Base-by-base conservation (phyloP, 768 basidiomycete genomes). In the Phaffia tasmanica region DNA sequence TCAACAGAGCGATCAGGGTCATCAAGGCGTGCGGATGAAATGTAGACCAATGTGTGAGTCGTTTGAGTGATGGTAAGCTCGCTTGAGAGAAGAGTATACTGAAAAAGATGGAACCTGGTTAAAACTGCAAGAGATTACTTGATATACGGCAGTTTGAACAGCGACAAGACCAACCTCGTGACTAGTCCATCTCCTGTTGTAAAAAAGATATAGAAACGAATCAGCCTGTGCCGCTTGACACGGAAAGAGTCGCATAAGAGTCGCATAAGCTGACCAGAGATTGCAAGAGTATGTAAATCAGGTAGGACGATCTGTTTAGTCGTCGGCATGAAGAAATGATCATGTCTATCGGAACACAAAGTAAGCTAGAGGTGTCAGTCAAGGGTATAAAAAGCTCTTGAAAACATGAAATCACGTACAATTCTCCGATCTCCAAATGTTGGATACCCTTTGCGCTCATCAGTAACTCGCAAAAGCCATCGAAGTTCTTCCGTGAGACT, bases 351-450 rank as follows among this genome's bases (percentile, higher is more conserved):
- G 55, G 0, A 25, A 3, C 23, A 1, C 6, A 54, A 42, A 55
- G 9, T 9, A 42, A 62, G 25, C 11, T 6, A 18, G 29, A 54
- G 1, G 21, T 15, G n/a, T 29, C 56, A 30, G 9, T 1, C 32
- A 25, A 58, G 25, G 25, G 21, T 27, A 16, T 21, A 0, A 18
- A 19, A 25, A 25, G 27, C 8, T 42, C 11, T 11, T 16, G 57
- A 16, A 21, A 25, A 25, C 16, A 21, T 15, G 4, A 21, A n/a
- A 55, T 8, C n/a, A 58, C 57, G 47, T n/a, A 65, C 64, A 60
- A 25, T 29, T 65, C 64, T 21, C 64, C 64, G 29, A 65, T 59
- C 18, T 65, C 64, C 50, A 65, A 29, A 27, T 65, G 64, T 32
- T 65, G 57, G 7, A 65, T 47, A 21, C 46, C 47, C 4, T 51